Percentiles rank a stretch among this genome's conserved stretches.
Evolutionary conservation across 768 basidiomycete genomes (phyloP).

Genomic region (Boletus rubropictus): DNA sequence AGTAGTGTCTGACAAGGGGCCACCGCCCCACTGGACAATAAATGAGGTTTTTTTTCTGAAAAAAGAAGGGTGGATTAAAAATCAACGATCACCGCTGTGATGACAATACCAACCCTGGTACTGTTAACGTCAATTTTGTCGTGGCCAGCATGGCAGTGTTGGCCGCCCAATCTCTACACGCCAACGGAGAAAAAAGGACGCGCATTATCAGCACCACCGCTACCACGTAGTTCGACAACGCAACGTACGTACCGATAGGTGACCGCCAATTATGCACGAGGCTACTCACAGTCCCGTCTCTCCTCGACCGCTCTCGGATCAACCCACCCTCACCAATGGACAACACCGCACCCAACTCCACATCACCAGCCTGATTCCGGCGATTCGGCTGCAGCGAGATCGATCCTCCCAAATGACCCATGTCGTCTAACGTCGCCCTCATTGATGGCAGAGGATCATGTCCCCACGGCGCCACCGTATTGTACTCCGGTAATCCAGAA

Average conservation of each 20-base stretch:
- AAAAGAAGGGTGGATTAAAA: background rate
- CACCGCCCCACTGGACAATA: too few relatives aligned
- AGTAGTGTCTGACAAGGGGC: too few relatives aligned
- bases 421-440: constrained; percentile 31
- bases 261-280: constrained; percentile 63
- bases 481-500: constrained; percentile 23
- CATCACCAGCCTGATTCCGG: constrained; percentile 16
- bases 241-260: constrained; percentile 50
- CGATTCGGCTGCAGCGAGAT: constrained; percentile 25
- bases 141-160: background rate
- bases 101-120: too few relatives aligned
- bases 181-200: background rate
- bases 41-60: too few relatives aligned
- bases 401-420: constrained; percentile 9
- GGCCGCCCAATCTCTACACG: constrained; percentile 14
- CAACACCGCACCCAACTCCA: constrained; percentile 17
- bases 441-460: background rate
- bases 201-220: background rate
- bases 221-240: background rate
- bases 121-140: background rate
- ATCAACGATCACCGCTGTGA: too few relatives aligned
- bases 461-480: constrained; percentile 24
- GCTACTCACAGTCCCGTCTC: constrained; percentile 36
- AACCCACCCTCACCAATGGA: constrained; percentile 40
- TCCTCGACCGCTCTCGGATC: constrained; percentile 35